Base-by-base conservation (phyloP, 441 rosid species). In the Kokia cookei region DNA sequence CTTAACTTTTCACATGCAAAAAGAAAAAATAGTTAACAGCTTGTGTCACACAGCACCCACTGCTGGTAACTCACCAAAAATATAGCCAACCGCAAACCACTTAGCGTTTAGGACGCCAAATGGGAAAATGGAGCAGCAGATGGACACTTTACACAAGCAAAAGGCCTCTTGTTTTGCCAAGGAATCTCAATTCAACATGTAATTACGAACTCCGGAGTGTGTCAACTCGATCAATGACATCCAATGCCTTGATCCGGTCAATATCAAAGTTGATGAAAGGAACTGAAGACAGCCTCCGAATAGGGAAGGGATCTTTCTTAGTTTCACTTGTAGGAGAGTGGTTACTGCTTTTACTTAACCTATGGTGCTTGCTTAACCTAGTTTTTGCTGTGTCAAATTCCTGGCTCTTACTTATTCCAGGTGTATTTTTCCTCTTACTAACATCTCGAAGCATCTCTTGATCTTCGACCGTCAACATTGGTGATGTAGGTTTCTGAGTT, bases 351-450 rank as follows among this genome's bases (percentile, higher is more conserved):
- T 91, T 95, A 57, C 90, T 93, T 82, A 89, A 87, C 83, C 99
- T 84, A 53, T 93, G 94, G 67, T 88, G 93, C 84, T 87, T 89
- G 77, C 86, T 70, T 59, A 88, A 76, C 88, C 91, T 80, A 72
- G 82, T 69, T 82, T 82, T 91, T 43, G 84, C 92, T 13, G 90
- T 89, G 68, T 84, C 87, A 32, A 93, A 88, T 81, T 93, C 99
- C 85, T 95, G 99, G 80, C 98, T 93, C 90, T 93, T 93, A 75
- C 99, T 95, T 63, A 93, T 95, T 54, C 99, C 98, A 3, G 98
- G 98, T 3, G 88, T 78, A 64, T 90, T 90, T 70, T 86, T 95
- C 83, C 94, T 86, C 86, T 89, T 93, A 77, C 87, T 88, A 65
- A 95, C 97, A 59, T 91, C 93, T 7, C 91, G 88, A 32, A 95